Conservation (phyloP, 768 basidiomycete genomes). For the Kwoniella dendrophila region DNA sequence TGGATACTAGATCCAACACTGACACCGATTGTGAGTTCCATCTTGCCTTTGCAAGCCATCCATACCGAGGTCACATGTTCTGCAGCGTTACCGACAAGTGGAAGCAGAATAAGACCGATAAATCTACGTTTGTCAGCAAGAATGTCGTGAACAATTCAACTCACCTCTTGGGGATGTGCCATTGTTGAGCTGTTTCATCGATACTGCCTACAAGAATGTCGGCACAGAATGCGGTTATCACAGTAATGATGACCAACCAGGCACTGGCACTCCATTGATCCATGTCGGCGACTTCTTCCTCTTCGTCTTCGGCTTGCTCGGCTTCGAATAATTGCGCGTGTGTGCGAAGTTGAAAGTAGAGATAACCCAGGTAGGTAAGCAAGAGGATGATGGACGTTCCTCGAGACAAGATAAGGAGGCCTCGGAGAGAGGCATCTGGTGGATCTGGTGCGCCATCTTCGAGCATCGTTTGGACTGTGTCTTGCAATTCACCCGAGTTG, state of each 20-base stretch:
- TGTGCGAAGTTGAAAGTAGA: slow-evolving; percentile 66
- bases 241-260: slow-evolving; percentile 71
- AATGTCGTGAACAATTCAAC: background rate
- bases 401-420: slow-evolving; percentile 73
- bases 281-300: slow-evolving; percentile 65
- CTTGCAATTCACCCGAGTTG: slow-evolving; percentile 22
- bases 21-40: slow-evolving; percentile 70
- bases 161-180: slow-evolving; percentile 64
- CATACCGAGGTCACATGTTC: slow-evolving; percentile 79
- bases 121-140: slow-evolving; percentile 57
- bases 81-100: slow-evolving; percentile 67
- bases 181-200: slow-evolving; percentile 82
- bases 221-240: slow-evolving; percentile 84
- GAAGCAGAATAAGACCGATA: slow-evolving; percentile 82
- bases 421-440: slow-evolving; percentile 55
- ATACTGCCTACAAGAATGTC: slow-evolving; percentile 86
- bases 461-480: slow-evolving; percentile 23
- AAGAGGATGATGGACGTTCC: slow-evolving; percentile 78
- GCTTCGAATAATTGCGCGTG: slow-evolving; percentile 69
- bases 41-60: slow-evolving; percentile 80
- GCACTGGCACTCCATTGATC: slow-evolving; percentile 67
- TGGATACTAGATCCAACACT: slow-evolving; percentile 57
- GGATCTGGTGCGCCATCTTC: slow-evolving; percentile 44
- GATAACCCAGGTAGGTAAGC: slow-evolving; percentile 65
- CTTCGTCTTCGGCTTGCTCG: slow-evolving; percentile 57